Evolutionary conservation across 768 basidiomycete genomes (phyloP).

Genomic region (Lentinus tigrinus): DNA sequence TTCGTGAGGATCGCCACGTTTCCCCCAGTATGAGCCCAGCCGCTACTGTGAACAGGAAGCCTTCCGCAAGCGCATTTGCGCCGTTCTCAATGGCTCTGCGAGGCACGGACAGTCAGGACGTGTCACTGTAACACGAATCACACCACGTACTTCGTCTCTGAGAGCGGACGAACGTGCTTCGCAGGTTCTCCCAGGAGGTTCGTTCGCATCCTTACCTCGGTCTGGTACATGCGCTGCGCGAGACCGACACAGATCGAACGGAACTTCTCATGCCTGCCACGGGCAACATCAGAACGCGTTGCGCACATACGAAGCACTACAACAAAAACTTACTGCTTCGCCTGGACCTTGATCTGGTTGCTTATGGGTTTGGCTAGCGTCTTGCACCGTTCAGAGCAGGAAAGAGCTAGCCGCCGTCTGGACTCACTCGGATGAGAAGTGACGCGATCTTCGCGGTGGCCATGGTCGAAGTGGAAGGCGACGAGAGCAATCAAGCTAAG

Average conservation of each 20-base stretch:
- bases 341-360: constrained; percentile 64
- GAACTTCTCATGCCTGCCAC: constrained; percentile 65
- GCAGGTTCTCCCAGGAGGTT: constrained; percentile 77
- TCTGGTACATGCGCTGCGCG: constrained; percentile 75
- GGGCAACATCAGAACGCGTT: neutral
- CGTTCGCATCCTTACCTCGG: constrained; percentile 70
- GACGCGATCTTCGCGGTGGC: constrained; percentile 74
- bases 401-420: neutral
- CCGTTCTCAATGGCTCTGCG: constrained; percentile 81
- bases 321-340: constrained; percentile 56
- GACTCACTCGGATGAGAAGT: constrained; percentile 68
- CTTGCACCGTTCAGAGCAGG: constrained; percentile 36
- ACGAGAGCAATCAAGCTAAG: neutral
- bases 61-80: constrained; percentile 81
- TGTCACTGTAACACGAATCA: neutral
- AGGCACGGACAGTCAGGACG: constrained; percentile 1
- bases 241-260: constrained; percentile 68
- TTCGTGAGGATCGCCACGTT: constrained; percentile 71
- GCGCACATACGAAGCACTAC: neutral
- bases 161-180: constrained; percentile 70
- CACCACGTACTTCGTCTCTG: constrained; percentile 62
- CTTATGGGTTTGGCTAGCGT: constrained; percentile 87
- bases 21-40: constrained; percentile 74
- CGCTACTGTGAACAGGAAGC: constrained; percentile 79
- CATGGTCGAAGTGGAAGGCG: constrained; percentile 46